Evolutionary conservation across 768 basidiomycete species (phyloP).

Genomic region (Pleurotus djamor): DNA sequence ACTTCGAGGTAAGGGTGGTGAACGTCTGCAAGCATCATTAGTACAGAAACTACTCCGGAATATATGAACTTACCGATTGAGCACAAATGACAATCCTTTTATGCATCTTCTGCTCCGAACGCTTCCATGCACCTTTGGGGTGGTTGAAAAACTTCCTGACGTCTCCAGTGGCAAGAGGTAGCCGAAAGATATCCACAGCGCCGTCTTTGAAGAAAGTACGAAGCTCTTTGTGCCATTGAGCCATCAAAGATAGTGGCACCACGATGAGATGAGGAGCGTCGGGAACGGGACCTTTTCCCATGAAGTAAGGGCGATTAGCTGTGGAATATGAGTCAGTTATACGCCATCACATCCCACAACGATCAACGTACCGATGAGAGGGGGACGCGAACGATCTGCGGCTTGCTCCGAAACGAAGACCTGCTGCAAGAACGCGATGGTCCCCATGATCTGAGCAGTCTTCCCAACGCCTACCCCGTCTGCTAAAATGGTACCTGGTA

Average conservation of each 20-base stretch:
- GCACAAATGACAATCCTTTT: neutral
- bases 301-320: neutral
- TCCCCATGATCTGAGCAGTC: slow-evolving; percentile 14
- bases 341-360: too few species aligned
- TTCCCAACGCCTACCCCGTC: slow-evolving; percentile 18
- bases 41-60: too few species aligned
- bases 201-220: slow-evolving; percentile 9
- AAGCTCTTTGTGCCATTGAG: slow-evolving; percentile 18
- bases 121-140: neutral
- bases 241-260: slow-evolving; percentile 16
- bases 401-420: neutral
- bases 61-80: neutral
- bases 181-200: slow-evolving; percentile 4
- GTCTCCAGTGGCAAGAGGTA: neutral
- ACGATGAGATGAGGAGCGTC: slow-evolving; percentile 17
- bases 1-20: neutral
- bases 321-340: neutral
- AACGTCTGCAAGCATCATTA: too few species aligned
- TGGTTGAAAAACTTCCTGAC: neutral
- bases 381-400: neutral
- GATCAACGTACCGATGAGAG: neutral
- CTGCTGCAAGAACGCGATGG: slow-evolving; percentile 7
- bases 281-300: neutral
- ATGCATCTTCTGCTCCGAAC: neutral
- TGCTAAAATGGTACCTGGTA: neutral